These are phyloP conservation scores for Hyphopichia homilentoma DNA, from an alignment of 805 yeast species.

Conservation along the genomic window DNA sequence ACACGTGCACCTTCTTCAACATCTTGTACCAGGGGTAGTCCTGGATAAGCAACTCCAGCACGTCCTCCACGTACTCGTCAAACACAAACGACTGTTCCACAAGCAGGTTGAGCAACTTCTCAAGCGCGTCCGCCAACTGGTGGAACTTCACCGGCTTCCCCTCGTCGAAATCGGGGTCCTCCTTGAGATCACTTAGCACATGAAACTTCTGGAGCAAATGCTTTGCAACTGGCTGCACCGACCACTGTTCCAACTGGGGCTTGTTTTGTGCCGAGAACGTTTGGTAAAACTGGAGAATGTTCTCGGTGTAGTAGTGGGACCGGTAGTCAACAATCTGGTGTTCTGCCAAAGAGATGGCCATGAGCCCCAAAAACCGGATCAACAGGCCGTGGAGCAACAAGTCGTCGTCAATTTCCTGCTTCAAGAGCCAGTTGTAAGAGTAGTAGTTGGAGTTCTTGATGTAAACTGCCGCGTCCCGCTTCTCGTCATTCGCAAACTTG, in stretches of 20 bases:
- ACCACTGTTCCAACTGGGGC: slow-evolving; percentile 17
- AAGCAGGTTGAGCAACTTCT: slow-evolving; percentile 10
- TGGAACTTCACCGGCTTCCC: slow-evolving; percentile 7
- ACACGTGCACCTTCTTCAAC: slow-evolving; percentile 55
- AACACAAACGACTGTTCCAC: slow-evolving; percentile 32
- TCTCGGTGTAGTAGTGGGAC: slow-evolving; percentile 16
- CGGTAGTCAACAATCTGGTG: slow-evolving; percentile 34
- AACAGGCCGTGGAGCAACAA: slow-evolving; percentile 31
- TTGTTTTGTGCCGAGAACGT: slow-evolving; percentile 11
- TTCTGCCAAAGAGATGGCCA: slow-evolving; percentile 33
- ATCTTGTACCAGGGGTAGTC: slow-evolving; percentile 81
- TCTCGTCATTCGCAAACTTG: slow-evolving; percentile 27
- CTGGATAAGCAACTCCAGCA: slow-evolving; percentile 48
- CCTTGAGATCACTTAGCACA: slow-evolving; percentile 17
- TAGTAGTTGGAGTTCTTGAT: slow-evolving; percentile 34
- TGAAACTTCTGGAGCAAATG: slow-evolving; percentile 16
- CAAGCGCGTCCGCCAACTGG: slow-evolving; percentile 10
- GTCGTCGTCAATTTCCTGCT: slow-evolving; percentile 21
- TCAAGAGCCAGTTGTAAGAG: slow-evolving; percentile 27
- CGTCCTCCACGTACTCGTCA: slow-evolving; percentile 44
- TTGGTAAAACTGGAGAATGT: slow-evolving; percentile 14
- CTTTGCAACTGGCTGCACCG: slow-evolving; percentile 10
- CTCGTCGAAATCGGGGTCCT: slow-evolving; percentile 1
- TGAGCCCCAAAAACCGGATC: slow-evolving; percentile 33
- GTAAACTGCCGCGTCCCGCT: slow-evolving; percentile 23